Evolutionary conservation across 208 protist genomes (phyloP), one percentile per base, ranked within the genome.

Genomic region (Trypanosoma boissoni): DNA sequence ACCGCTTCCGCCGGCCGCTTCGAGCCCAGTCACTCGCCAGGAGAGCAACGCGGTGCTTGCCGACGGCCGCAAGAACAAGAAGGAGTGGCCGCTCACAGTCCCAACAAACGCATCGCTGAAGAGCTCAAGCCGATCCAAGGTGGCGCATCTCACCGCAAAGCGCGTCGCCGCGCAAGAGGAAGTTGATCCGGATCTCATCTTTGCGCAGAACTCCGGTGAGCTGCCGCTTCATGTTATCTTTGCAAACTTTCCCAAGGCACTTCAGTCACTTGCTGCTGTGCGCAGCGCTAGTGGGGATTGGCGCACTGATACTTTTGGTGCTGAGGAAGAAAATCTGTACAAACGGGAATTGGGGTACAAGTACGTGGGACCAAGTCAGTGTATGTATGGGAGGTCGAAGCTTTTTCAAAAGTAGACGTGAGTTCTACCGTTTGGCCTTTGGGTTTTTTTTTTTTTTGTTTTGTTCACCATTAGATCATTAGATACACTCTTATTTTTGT

Each of bases 171-270:
- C 88, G 18, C 88, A 95, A 56, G 72, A 88, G 58, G 49, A 44
- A 21, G 77, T 95, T 5, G 88, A 95, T 46, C 88, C 88, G 9
- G 88, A 95, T 61, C 72, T 91, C 24, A 78, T 95, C 45, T 95
- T 95, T 36, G 46, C 51, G 3, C 88, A 95, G 62, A 90, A 91
- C 58, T 29, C 48, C 12, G 84, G 74, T 20, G 88, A 92, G 24
- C 68, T 95, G 34, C 88, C 88, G 0, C 74, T 95, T 20, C 55
- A 76, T 59, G 44, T 31, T 9, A 95, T 95, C 48, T 95, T 95
- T 61, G 72, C 77, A 0, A 73, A 75, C 0, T 91, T 78, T 51
- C 78, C 79, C 8, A 92, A 92, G 44, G 79, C 82, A 0, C 68
- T 95, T 27, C 74, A 85, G 27, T 76, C 84, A 0, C 43, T 95